Percentiles rank a stretch among this genome's conserved stretches.
These are phyloP conservation scores for Phaeodactylum tricornutum DNA, from an alignment of 108 stramenopile genomes.

Conservation along the genomic window DNA sequence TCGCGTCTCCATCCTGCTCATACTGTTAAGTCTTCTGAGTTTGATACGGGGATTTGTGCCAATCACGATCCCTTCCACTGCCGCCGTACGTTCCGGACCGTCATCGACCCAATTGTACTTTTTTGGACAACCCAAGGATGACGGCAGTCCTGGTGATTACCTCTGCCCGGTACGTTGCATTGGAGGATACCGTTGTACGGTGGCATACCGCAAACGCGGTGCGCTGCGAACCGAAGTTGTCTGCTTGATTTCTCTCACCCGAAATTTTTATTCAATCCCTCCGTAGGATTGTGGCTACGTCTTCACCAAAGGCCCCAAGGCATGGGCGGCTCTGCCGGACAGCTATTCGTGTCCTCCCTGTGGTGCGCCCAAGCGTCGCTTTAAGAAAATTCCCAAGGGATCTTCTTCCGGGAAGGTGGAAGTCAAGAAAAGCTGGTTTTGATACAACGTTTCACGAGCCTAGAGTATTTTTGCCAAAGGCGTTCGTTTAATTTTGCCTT, in stretches of 20 bases:
- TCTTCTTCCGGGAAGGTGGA: constrained; percentile 6
- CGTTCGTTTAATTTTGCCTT: no score
- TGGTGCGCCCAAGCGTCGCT: constrained; percentile 64
- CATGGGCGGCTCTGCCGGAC: constrained; percentile 57
- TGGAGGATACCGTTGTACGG: no score
- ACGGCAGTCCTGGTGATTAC: constrained; percentile 71
- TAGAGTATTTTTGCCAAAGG: no score
- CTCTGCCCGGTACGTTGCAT: constrained; percentile 47
- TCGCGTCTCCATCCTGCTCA: no score
- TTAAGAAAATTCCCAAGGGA: constrained; percentile 85
- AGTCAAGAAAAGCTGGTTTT: constrained; percentile 7
- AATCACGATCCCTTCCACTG: no score
- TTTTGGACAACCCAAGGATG: constrained; percentile 70
- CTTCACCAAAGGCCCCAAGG: constrained; percentile 79
- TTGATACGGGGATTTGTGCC: no score
- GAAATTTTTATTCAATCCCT: background rate
- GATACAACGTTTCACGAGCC: no score
- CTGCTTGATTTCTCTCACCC: background rate
- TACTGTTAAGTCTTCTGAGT: no score
- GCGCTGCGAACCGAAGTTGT: no score
- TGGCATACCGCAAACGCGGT: no score
- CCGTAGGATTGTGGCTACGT: constrained; percentile 75
- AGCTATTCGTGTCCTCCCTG: constrained; percentile 69
- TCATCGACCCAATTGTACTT: constrained; percentile 15
- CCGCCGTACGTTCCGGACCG: no score